Evolutionary conservation across 2,329 filamentous ascomycete species (phyloP).

Genomic region (Pseudogymnoascus sp.): DNA sequence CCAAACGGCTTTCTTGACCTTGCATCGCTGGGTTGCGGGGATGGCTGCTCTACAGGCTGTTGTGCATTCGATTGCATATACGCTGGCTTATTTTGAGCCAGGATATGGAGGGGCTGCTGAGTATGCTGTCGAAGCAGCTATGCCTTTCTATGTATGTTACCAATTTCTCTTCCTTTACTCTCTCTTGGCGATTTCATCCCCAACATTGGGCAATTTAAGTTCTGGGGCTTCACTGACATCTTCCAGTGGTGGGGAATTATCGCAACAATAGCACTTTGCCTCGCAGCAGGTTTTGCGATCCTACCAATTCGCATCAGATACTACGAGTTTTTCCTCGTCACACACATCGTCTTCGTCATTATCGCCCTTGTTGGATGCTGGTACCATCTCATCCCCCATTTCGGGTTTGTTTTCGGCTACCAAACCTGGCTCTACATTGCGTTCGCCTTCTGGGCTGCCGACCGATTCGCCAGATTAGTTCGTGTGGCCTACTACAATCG

Average conservation of each 20-base stretch:
- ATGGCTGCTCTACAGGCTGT: conserved; percentile 38
- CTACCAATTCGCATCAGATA: conserved; percentile 6
- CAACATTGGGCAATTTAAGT: no score
- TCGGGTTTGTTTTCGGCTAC: conserved; percentile 35
- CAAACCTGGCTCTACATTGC: conserved; percentile 39
- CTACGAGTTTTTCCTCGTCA: conserved; percentile 16
- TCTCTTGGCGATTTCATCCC: not conserved
- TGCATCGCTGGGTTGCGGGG: conserved; percentile 40
- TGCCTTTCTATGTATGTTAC: conserved; percentile 12
- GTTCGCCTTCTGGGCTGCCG: conserved; percentile 38
- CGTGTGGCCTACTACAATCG: conserved; percentile 28
- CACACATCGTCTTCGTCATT: conserved; percentile 15
- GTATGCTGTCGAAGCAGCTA: conserved; percentile 9
- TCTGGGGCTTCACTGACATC: not conserved
- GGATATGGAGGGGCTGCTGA: conserved; percentile 13
- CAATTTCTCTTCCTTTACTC: not conserved
- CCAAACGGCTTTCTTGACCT: conserved; percentile 1
- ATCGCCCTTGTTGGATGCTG: conserved; percentile 14
- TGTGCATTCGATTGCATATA: conserved; percentile 38
- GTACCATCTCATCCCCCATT: conserved; percentile 32
- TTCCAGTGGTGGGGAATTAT: conserved; percentile 33
- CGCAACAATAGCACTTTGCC: conserved; percentile 16
- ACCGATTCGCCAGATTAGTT: conserved; percentile 34
- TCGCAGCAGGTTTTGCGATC: not conserved
- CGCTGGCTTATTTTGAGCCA: conserved; percentile 28